These are phyloP conservation scores for Scortechinia acanthostroma DNA, from an alignment of 2,329 filamentous ascomycete genomes.

Conservation along the genomic window DNA sequence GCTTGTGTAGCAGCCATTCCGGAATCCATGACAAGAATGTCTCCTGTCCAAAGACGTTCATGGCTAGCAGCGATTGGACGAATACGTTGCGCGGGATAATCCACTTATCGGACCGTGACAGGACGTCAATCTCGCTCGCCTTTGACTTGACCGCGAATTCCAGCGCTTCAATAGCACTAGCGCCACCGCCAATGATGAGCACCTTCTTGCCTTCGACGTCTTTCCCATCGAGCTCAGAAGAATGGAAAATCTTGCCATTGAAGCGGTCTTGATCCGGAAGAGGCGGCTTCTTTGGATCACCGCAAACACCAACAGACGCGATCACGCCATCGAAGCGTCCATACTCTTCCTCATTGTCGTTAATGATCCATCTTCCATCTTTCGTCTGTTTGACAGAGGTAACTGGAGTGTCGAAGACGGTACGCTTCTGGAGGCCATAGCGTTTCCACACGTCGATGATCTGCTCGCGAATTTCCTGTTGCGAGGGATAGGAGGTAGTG, in stretches of 20 bases:
- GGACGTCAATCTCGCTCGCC: constrained; percentile 63
- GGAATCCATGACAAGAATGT: constrained; percentile 72
- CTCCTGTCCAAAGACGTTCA: constrained; percentile 76
- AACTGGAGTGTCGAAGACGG: constrained; percentile 65
- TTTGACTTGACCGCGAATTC: constrained; percentile 68
- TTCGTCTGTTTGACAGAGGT: constrained; percentile 64
- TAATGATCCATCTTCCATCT: constrained; percentile 70
- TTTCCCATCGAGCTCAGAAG: constrained; percentile 58
- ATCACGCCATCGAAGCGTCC: constrained; percentile 75
- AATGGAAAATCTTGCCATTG: constrained; percentile 68
- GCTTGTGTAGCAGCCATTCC: constrained; percentile 64
- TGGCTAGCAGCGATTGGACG: constrained; percentile 64
- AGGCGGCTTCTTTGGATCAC: constrained; percentile 67
- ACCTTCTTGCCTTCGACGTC: constrained; percentile 69
- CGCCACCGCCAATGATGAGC: constrained; percentile 71
- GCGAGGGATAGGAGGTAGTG: constrained; percentile 69
- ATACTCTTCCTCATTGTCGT: constrained; percentile 46
- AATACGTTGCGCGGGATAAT: constrained; percentile 76
- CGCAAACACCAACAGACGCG: constrained; percentile 73
- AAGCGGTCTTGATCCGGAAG: constrained; percentile 68
- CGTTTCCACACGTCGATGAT: constrained; percentile 67
- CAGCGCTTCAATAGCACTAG: constrained; percentile 74
- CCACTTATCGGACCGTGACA: constrained; percentile 78
- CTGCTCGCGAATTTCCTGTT: constrained; percentile 68
- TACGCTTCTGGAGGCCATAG: constrained; percentile 66